Evolutionary conservation across 345 rosid genomes (phyloP).

Genomic region (Toxicodendron radicans): DNA sequence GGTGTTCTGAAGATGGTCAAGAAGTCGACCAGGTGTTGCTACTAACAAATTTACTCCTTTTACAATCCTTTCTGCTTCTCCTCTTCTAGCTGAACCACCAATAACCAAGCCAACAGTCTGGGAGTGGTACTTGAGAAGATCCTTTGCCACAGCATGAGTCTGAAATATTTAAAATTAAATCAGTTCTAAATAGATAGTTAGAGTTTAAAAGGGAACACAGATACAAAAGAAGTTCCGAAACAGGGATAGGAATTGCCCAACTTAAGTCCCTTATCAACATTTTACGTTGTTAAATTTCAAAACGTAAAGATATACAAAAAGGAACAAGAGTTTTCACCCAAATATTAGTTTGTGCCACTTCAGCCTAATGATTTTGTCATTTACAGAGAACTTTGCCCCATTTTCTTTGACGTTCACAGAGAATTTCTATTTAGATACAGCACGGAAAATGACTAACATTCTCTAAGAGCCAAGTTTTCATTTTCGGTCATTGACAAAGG

Average conservation of each 20-base stretch:
- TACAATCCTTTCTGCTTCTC: constrained; percentile 78
- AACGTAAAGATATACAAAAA: neutral
- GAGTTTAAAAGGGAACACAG: neutral
- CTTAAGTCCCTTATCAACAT: neutral
- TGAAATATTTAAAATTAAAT: constrained; percentile 28
- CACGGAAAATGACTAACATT: too few species aligned
- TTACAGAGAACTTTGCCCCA: too few species aligned
- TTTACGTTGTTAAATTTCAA: neutral
- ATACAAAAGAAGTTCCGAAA: neutral
- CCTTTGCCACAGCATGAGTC: constrained; percentile 93
- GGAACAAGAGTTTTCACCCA: neutral
- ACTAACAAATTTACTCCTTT: constrained; percentile 87
- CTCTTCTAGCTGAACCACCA: constrained; percentile 82
- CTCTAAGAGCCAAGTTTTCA: neutral
- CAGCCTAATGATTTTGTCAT: too few species aligned
- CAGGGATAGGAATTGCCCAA: neutral
- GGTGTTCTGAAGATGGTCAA: constrained; percentile 93
- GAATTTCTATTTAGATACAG: too few species aligned
- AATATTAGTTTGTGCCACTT: neutral
- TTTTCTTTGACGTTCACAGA: too few species aligned
- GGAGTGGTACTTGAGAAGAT: constrained; percentile 87
- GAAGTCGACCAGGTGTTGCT: constrained; percentile 97
- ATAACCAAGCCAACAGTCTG: constrained; percentile 85
- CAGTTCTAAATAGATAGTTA: constrained; percentile 2
- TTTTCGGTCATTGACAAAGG: neutral